A percentile compares a stretch with the other conserved stretches of the same genome.
Evolutionary conservation across 768 basidiomycete genomes (phyloP).

Genomic region (Ramaria sp.): DNA sequence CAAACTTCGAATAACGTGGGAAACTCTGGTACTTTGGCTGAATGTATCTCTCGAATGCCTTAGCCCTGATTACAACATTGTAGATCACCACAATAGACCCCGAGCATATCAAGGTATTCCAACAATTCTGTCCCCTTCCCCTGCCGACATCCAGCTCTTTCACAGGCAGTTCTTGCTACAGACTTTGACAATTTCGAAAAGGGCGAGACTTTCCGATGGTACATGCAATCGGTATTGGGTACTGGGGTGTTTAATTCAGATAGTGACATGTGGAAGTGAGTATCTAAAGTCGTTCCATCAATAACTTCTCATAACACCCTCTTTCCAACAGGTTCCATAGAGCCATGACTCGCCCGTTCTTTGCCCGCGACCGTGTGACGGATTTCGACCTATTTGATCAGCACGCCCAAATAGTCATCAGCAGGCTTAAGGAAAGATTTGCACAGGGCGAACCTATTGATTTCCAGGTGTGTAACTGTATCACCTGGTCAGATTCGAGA

Average conservation of each 20-base stretch:
- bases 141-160: conserved; percentile 6
- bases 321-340: conserved; percentile 23
- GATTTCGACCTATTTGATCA: conserved; percentile 5
- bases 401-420: conserved; percentile 1
- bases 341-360: conserved; percentile 18
- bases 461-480: conserved; percentile 3
- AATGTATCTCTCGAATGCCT: conserved; percentile 24
- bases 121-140: too few relatives aligned
- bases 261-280: conserved; percentile 19
- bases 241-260: conserved; percentile 48
- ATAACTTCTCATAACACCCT: background rate
- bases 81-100: conserved; percentile 1
- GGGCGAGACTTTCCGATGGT: conserved; percentile 25
- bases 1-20: conserved; percentile 15
- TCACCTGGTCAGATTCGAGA: background rate
- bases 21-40: background rate
- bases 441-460: conserved; percentile 5
- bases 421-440: background rate
- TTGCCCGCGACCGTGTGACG: conserved; percentile 16
- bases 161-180: conserved; percentile 29
- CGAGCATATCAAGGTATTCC: background rate
- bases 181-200: conserved; percentile 34
- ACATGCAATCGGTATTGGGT: conserved; percentile 28
- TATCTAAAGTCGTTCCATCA: conserved; percentile 11
- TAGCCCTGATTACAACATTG: conserved; percentile 25